These are phyloP conservation scores for Penicillium bialowiezense DNA, from an alignment of 495 filamentous ascomycete genomes.

Conservation along the genomic window DNA sequence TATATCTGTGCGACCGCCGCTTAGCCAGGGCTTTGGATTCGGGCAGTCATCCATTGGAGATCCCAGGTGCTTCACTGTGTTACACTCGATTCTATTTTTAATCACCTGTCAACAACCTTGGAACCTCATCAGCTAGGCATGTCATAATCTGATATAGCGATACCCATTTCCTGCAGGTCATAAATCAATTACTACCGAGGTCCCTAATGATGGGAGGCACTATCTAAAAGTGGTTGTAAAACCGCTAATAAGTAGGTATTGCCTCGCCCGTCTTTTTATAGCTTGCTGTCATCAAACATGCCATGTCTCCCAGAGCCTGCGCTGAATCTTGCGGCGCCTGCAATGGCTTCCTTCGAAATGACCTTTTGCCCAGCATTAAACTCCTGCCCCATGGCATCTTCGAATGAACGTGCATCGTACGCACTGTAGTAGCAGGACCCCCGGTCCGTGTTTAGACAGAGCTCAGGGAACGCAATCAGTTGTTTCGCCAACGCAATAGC, in stretches of 20 bases:
- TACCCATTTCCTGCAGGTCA: not conserved
- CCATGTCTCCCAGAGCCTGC: conserved; percentile 42
- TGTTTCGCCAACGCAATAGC: conserved; percentile 39
- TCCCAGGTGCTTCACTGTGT: too few relatives aligned
- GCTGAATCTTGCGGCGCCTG: conserved; percentile 42
- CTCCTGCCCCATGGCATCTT: conserved; percentile 43
- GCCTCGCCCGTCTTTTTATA: too few relatives aligned
- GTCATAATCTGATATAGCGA: conserved; percentile 11
- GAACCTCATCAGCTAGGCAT: too few relatives aligned
- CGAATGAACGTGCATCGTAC: conserved; percentile 38
- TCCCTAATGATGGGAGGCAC: too few relatives aligned
- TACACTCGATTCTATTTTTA: too few relatives aligned
- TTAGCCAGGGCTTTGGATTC: too few relatives aligned
- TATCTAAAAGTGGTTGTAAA: too few relatives aligned
- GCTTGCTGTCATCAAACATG: conserved; percentile 28
- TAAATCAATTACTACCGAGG: not conserved
- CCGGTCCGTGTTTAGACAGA: conserved; percentile 42
- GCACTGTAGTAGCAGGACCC: conserved; percentile 40
- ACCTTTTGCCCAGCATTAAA: conserved; percentile 38
- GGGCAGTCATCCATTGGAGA: too few relatives aligned
- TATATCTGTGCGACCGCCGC: too few relatives aligned
- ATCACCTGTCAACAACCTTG: too few relatives aligned
- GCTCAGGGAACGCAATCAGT: conserved; percentile 43
- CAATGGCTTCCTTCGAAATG: conserved; percentile 34
- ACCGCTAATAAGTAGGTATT: too few relatives aligned